Percentiles rank a stretch among this genome's conserved stretches.
Evolutionary conservation across 495 filamentous ascomycete genomes (phyloP).

Genomic region (Hamigera avellanea): DNA sequence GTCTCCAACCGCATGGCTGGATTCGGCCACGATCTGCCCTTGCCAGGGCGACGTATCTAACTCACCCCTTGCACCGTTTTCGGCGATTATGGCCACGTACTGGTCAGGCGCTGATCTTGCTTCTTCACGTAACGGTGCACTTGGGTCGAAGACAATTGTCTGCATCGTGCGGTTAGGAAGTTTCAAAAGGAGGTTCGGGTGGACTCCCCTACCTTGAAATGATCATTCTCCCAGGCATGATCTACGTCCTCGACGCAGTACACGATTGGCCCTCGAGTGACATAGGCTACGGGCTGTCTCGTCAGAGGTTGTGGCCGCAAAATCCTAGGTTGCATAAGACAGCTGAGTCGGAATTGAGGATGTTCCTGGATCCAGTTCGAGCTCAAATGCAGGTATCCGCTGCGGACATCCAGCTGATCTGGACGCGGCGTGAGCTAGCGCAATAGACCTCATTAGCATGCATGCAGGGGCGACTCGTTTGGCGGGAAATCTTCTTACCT

Average conservation of each 20-base stretch:
- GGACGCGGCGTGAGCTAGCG: slow-evolving; percentile 15
- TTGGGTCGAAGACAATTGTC: slow-evolving; percentile 13
- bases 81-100: slow-evolving; percentile 23
- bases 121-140: slow-evolving; percentile 9
- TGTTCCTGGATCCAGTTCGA: slow-evolving; percentile 21
- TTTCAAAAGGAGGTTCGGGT: background rate
- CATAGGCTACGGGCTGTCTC: slow-evolving; percentile 34
- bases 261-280: slow-evolving; percentile 43
- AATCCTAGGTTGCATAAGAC: slow-evolving; percentile 33
- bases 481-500: slow-evolving; percentile 13
- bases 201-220: slow-evolving; percentile 37
- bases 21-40: slow-evolving; percentile 11
- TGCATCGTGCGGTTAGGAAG: background rate
- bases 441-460: too few species aligned
- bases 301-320: slow-evolving; percentile 40
- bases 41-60: slow-evolving; percentile 18
- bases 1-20: slow-evolving; percentile 2
- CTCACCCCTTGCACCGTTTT: slow-evolving; percentile 19
- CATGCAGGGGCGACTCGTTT: slow-evolving; percentile 5
- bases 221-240: slow-evolving; percentile 44
- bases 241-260: slow-evolving; percentile 49
- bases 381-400: slow-evolving; percentile 37
- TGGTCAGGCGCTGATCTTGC: slow-evolving; percentile 9
- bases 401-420: slow-evolving; percentile 13
- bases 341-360: slow-evolving; percentile 20